Percentiles rank a stretch among this genome's conserved stretches.
These are phyloP conservation scores for Gracilaria domingensis DNA, from an alignment of 23 red algal genomes.

Conservation along the genomic window DNA sequence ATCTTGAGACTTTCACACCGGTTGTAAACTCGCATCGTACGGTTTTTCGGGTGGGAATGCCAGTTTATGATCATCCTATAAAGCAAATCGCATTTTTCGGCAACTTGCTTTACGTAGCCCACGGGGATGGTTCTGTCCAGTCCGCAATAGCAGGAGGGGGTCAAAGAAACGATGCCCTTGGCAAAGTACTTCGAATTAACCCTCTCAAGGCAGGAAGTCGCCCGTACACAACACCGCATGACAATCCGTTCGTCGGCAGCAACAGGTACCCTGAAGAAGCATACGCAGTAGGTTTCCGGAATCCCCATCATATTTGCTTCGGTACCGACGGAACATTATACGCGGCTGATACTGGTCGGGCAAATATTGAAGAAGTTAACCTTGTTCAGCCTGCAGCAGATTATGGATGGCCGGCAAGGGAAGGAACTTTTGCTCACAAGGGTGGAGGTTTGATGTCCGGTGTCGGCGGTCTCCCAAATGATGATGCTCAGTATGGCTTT, in stretches of 20 bases:
- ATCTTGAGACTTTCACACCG: conserved; percentile 17
- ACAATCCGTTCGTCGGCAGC: conserved; percentile 41
- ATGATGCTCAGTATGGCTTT: conserved; percentile 32
- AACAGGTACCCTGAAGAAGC: conserved; percentile 26
- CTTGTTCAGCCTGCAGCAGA: conserved; percentile 44
- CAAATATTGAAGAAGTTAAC: conserved; percentile 71
- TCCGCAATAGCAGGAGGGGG: conserved; percentile 56
- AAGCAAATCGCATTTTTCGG: conserved; percentile 64
- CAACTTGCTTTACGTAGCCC: conserved; percentile 51
- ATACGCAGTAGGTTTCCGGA: conserved; percentile 60
- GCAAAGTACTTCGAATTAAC: conserved; percentile 64
- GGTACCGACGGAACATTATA: conserved; percentile 52
- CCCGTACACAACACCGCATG: conserved; percentile 41
- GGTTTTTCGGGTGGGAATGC: conserved; percentile 61
- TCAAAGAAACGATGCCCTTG: conserved; percentile 37
- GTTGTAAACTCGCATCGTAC: conserved; percentile 29
- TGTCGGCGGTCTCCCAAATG: conserved; percentile 18
- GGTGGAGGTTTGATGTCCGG: conserved; percentile 55
- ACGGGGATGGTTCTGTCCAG: conserved; percentile 62
- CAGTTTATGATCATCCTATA: conserved; percentile 66
- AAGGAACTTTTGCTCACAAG: conserved; percentile 54
- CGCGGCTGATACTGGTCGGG: conserved; percentile 47
- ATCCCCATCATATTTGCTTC: conserved; percentile 69
- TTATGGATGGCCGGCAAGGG: conserved; percentile 63
- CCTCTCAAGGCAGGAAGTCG: conserved; percentile 17